phyloP scores from a whole-genome alignment of 164 flowering plant species.

The Liriodendron chinense region DNA sequence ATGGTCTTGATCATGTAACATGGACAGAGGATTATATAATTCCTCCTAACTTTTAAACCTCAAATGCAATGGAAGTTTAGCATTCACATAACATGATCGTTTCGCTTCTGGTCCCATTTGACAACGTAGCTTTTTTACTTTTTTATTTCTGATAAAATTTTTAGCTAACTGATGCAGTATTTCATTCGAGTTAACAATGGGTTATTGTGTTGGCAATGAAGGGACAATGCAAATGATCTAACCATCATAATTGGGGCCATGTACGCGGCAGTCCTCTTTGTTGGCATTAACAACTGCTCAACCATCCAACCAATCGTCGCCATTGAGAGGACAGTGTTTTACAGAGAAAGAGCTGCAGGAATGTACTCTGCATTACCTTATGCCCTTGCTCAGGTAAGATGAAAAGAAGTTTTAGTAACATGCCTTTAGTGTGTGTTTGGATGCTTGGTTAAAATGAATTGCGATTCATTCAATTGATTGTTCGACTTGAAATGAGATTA shows the following conservation, averaged over 20 bases:
- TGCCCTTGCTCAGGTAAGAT: constrained; percentile 79
- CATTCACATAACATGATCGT: neutral
- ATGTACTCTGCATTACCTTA: constrained; percentile 94
- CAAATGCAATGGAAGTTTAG: neutral
- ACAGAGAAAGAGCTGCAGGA: constrained; percentile 89
- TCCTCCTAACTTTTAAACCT: neutral
- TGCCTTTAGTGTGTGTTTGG: neutral
- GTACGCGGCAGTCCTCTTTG: constrained; percentile 71
- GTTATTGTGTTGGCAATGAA: constrained; percentile 9
- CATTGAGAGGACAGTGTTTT: constrained; percentile 84
- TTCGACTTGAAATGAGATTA: no score
- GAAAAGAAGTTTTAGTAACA: no score
- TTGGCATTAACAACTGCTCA: constrained; percentile 73
- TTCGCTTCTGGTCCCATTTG: no score
- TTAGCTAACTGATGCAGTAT: no score
- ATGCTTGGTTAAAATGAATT: neutral
- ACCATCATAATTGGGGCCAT: constrained; percentile 74
- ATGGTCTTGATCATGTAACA: no score
- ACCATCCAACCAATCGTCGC: constrained; percentile 84
- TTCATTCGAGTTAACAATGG: neutral
- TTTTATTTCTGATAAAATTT: no score
- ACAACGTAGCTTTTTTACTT: no score
- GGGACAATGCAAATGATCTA: constrained; percentile 53
- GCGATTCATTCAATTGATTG: neutral
- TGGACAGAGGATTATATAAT: no score